Conservation (phyloP, 371 early-diverging fungal genomes). For the Mucor irregularis region DNA sequence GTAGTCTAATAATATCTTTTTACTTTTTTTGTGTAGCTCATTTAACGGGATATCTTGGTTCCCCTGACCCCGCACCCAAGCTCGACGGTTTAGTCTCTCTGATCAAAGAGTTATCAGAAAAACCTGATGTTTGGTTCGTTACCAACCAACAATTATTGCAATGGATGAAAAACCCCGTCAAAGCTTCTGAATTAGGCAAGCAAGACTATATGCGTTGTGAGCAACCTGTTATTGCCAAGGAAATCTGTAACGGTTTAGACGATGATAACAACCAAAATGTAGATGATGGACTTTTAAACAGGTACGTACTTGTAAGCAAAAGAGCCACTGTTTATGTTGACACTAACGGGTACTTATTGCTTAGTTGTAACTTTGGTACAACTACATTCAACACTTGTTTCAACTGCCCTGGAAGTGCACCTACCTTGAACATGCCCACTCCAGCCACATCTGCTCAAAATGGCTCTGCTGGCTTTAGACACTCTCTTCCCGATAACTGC, state of each 20-base stretch:
- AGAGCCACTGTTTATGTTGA: background rate
- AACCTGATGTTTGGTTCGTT: conserved; percentile 65
- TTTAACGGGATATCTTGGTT: conserved; percentile 44
- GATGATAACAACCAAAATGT: conserved; percentile 49
- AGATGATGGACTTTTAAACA: conserved; percentile 48
- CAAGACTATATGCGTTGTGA: conserved; percentile 62
- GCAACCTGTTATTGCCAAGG: conserved; percentile 56
- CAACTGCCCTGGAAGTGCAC: conserved; percentile 61
- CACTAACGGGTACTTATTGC: background rate
- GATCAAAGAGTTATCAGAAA: conserved; percentile 42
- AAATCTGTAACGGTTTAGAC: conserved; percentile 76
- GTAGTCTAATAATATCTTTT: background rate
- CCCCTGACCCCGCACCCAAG: conserved; percentile 44
- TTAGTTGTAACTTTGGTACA: conserved; percentile 55
- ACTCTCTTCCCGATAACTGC: conserved; percentile 61
- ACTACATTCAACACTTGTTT: conserved; percentile 67
- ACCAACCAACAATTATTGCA: conserved; percentile 64
- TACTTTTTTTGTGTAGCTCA: conserved; percentile 36
- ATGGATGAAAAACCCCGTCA: conserved; percentile 72
- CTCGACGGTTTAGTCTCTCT: conserved; percentile 43
- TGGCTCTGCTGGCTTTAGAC: conserved; percentile 45
- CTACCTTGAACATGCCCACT: conserved; percentile 51
- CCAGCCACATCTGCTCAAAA: conserved; percentile 46
- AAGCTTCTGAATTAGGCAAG: conserved; percentile 51
- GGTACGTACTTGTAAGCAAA: conserved; percentile 11